Conservation (phyloP, 176 grass and related monocot species). For the Triticum monococcum region DNA sequence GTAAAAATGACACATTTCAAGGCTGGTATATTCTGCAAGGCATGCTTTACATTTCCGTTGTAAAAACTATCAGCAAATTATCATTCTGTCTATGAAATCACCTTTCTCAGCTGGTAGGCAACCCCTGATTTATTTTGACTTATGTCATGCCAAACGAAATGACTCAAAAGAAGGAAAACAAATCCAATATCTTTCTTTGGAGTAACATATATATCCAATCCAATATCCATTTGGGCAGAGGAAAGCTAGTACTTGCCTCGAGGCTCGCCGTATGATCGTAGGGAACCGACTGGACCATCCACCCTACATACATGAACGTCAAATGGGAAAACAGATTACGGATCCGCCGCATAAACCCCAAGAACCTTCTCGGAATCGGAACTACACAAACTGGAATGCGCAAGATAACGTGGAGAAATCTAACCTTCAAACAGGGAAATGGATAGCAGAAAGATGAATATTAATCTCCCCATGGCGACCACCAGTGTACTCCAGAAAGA, state of each 20-base stretch:
- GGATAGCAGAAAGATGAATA: background rate
- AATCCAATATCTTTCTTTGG: background rate
- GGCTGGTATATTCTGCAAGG: background rate
- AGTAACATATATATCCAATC: background rate
- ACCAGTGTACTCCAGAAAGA: background rate
- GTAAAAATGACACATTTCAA: background rate
- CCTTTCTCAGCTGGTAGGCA: background rate
- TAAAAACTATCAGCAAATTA: background rate
- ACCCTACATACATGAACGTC: constrained; percentile 5
- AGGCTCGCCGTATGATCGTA: constrained; percentile 76
- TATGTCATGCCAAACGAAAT: background rate
- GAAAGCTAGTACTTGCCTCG: constrained; percentile 38
- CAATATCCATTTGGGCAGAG: background rate
- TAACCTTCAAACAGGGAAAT: constrained; percentile 16
- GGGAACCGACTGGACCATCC: constrained; percentile 43
- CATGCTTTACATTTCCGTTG: background rate
- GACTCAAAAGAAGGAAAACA: background rate
- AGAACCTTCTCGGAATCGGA: background rate
- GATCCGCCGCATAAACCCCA: background rate
- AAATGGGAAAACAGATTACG: background rate
- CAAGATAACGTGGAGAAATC: background rate
- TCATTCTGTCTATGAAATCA: background rate
- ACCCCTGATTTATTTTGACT: background rate
- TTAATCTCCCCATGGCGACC: background rate
- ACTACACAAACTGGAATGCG: background rate